These are phyloP conservation scores for Neolentinus lepideus DNA, from an alignment of 1,284 basidiomycete species.

Conservation along the genomic window DNA sequence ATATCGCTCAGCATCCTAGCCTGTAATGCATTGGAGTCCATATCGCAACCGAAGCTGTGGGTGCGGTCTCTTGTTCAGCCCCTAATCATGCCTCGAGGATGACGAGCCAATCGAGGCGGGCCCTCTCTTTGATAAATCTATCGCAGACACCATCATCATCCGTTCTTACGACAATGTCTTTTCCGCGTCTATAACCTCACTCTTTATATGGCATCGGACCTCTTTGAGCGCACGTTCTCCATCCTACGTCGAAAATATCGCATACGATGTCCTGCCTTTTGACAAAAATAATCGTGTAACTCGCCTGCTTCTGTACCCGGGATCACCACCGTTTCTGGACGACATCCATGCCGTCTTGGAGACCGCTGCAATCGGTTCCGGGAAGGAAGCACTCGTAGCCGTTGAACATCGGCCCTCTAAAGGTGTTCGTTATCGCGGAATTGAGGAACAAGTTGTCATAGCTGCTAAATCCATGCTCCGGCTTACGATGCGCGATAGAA, in stretches of 20 bases:
- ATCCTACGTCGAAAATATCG: background rate
- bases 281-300: background rate
- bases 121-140: background rate
- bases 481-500: background rate
- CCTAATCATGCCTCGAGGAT: background rate
- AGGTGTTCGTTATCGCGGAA: slow-evolving; percentile 5
- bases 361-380: background rate
- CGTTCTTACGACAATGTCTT: slow-evolving; percentile 1
- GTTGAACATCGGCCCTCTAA: background rate
- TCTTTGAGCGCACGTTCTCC: slow-evolving; percentile 5
- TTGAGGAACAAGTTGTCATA: slow-evolving; percentile 2
- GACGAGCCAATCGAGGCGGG: background rate
- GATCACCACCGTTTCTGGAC: background rate
- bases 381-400: background rate
- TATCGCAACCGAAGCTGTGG: no score
- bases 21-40: no score
- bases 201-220: background rate
- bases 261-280: background rate
- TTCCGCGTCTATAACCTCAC: slow-evolving; percentile 2
- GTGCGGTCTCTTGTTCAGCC: no score
- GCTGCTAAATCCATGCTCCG: slow-evolving; percentile 3
- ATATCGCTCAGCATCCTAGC: no score
- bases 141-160: slow-evolving; percentile 1
- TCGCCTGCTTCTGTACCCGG: background rate
- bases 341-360: background rate